Conservation (phyloP, 177 flowering plant genomes). For the Vitis hybrid region DNA sequence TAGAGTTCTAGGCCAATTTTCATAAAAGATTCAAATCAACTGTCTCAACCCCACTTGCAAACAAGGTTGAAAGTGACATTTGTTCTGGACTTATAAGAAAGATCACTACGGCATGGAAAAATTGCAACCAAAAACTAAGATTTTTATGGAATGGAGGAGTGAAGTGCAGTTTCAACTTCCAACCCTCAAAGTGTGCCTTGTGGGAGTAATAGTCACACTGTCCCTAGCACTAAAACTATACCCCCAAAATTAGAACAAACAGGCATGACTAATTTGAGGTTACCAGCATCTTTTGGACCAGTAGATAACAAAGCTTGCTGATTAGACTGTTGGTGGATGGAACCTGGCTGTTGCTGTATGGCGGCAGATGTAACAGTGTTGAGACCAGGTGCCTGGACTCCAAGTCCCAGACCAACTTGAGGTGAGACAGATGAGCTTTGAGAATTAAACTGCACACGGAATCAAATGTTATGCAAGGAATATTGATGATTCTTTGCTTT, state of each 20-base stretch:
- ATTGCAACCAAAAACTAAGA: too few species aligned
- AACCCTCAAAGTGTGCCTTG: too few species aligned
- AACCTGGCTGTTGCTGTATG: slow-evolving; percentile 53
- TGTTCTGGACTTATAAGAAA: too few species aligned
- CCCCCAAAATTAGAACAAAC: not conserved
- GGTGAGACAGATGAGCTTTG: slow-evolving; percentile 62
- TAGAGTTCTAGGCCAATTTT: not conserved
- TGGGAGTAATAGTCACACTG: too few species aligned
- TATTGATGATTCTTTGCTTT: not conserved
- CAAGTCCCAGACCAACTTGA: slow-evolving; percentile 76
- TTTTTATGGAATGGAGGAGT: too few species aligned
- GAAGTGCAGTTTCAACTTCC: too few species aligned
- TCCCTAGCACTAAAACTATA: too few species aligned
- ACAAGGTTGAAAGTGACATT: not conserved
- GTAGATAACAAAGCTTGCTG: slow-evolving; percentile 48
- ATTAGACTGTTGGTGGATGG: slow-evolving; percentile 55
- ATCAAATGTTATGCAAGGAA: not conserved
- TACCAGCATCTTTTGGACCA: slow-evolving; percentile 74
- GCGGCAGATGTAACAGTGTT: slow-evolving; percentile 46
- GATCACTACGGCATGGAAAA: too few species aligned
- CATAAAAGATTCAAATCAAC: not conserved
- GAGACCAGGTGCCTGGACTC: slow-evolving; percentile 59
- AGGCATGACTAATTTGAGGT: not conserved
- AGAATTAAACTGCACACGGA: slow-evolving; percentile 64
- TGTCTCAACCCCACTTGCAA: not conserved